Percentiles rank a stretch among this genome's conserved stretches.
These are phyloP conservation scores for Quercus robur DNA, from an alignment of 306 rosid genomes.

Conservation along the genomic window DNA sequence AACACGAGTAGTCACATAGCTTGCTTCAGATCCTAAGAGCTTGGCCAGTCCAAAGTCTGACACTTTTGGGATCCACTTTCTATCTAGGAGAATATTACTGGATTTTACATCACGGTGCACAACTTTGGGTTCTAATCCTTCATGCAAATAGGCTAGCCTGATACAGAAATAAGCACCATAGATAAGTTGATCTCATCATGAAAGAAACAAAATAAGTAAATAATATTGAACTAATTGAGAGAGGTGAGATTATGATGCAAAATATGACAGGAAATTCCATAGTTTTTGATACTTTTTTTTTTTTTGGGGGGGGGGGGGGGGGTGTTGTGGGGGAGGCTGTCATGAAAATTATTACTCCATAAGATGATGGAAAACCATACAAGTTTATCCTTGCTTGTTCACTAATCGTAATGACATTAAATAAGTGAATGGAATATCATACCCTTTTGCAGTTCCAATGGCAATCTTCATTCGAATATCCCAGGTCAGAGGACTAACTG, in stretches of 20 bases:
- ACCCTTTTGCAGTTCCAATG: slow-evolving; percentile 93
- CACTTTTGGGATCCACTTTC: slow-evolving; percentile 86
- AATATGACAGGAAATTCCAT: neutral
- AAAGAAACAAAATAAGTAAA: neutral
- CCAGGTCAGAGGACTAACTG: slow-evolving; percentile 91
- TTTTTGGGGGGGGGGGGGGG: too few species aligned
- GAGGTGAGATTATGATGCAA: neutral
- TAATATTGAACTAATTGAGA: neutral
- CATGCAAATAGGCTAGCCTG: slow-evolving; percentile 94
- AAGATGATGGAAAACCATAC: neutral
- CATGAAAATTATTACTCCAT: neutral
- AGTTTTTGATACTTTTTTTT: neutral
- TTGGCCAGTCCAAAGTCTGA: slow-evolving; percentile 98
- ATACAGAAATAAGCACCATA: slow-evolving; percentile 8
- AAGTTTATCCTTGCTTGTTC: neutral
- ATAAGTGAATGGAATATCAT: slow-evolving; percentile 11
- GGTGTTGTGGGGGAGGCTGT: too few species aligned
- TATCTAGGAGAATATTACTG: slow-evolving; percentile 89
- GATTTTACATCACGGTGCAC: slow-evolving; percentile 97
- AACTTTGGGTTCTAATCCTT: slow-evolving; percentile 97
- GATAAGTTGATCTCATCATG: slow-evolving; percentile 1
- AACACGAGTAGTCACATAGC: slow-evolving; percentile 87
- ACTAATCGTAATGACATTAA: neutral
- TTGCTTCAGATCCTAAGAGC: slow-evolving; percentile 81
- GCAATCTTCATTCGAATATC: slow-evolving; percentile 85